Evolutionary conservation across 345 rosid species (phyloP).

Genomic region (Eucalyptus sp.): DNA sequence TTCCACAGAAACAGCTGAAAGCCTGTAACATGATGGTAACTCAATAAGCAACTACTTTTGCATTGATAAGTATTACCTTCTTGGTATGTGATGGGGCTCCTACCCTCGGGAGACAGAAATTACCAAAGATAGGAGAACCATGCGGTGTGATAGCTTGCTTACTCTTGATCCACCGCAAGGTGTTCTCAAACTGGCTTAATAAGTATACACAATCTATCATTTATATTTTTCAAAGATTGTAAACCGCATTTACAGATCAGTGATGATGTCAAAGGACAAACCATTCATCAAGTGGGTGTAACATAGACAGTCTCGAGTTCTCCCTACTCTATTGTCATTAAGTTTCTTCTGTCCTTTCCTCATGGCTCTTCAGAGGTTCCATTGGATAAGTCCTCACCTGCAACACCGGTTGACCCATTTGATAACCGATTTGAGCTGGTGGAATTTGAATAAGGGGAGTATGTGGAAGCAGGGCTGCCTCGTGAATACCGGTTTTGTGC

Average conservation of each 20-base stretch:
- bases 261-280: neutral
- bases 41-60: neutral
- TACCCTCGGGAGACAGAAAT: neutral
- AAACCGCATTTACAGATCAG: neutral
- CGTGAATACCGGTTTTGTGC: constrained; percentile 61
- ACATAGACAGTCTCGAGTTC: neutral
- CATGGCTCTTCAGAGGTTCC: constrained; percentile 35
- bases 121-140: neutral
- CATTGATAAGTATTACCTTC: neutral
- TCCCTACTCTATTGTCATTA: neutral
- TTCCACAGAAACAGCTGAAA: neutral
- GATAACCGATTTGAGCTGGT: constrained; percentile 34
- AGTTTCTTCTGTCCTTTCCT: neutral
- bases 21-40: neutral
- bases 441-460: constrained; percentile 41
- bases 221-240: neutral
- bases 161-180: neutral
- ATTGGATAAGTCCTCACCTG: constrained; percentile 49
- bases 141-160: neutral
- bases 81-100: neutral
- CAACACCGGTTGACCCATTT: constrained; percentile 42
- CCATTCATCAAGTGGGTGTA: neutral
- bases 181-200: neutral
- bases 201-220: neutral
- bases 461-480: constrained; percentile 44